Conservation (phyloP, 352 stramenopile species). For the Poterioochromonas sp. region DNA sequence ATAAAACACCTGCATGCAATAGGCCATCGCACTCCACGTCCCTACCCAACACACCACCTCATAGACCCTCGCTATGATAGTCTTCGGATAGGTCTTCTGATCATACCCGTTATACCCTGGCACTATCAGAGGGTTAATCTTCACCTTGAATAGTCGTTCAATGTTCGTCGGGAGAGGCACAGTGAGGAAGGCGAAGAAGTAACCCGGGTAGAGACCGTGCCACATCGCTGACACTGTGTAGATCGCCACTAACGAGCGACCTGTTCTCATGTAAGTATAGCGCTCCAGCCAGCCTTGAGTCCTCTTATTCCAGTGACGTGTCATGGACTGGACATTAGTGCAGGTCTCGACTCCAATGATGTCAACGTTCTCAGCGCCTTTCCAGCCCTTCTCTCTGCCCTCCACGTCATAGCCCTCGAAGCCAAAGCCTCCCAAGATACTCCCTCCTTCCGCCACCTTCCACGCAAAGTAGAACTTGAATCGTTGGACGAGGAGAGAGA, state of each 20-base stretch:
- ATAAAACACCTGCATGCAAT: background rate
- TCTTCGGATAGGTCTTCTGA: background rate
- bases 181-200: conserved; percentile 89
- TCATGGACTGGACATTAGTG: conserved; percentile 69
- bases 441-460: conserved; percentile 72
- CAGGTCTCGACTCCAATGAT: conserved; percentile 86
- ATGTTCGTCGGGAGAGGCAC: conserved; percentile 54
- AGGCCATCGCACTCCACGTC: background rate
- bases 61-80: background rate
- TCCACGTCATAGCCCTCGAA: conserved; percentile 87
- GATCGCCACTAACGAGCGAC: conserved; percentile 77
- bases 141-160: conserved; percentile 57
- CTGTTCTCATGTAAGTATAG: conserved; percentile 93
- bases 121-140: conserved; percentile 54
- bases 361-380: conserved; percentile 88
- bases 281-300: conserved; percentile 87
- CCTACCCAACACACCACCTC: background rate
- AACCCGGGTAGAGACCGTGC: conserved; percentile 96
- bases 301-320: conserved; percentile 92
- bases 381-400: conserved; percentile 70
- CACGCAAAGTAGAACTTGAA: conserved; percentile 94
- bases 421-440: conserved; percentile 68
- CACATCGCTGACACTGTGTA: conserved; percentile 90
- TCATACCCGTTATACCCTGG: conserved; percentile 38
- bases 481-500: conserved; percentile 75